Evolutionary conservation across 2,329 filamentous ascomycete genomes (phyloP), one percentile per base, ranked within the genome.

Genomic region (Xylariaceae sp.): DNA sequence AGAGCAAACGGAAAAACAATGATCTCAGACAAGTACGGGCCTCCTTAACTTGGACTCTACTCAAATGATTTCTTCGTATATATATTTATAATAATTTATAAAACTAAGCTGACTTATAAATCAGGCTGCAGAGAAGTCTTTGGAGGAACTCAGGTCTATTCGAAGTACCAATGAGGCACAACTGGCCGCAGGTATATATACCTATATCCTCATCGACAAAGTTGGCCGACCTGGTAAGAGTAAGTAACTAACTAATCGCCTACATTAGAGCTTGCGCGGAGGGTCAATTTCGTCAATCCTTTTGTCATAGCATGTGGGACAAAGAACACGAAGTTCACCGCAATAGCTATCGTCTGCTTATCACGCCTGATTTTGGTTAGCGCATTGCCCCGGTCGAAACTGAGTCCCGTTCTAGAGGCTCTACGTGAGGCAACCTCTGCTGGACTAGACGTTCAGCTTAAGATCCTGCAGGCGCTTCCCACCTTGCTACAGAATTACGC

Each of bases 281-380:
- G 87, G 64, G 82, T 89, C 55, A 87, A 89, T 70, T 98, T 99
- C 74, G 88, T 93, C 57, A 92, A 93, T 64, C 95, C 95, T 1
- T 98, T 99, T 70, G 84, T 99, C 61, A 88, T 98, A 70, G 93
- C 95, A 21, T 99, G 95, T 71, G 85, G 87, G 48, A 95, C 92
- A 61, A 91, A 89, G 65, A 96, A 96, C 82, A 83, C 88, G 61
- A 97, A 95, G 71, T 92, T 96, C 71, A 95, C 91, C 0, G 85
- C 86, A 47, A 95, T 93, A 65, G 93, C 91, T 37, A 89, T 96
- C 16, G 87, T 91, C 44, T 96, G 93, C 71, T 80, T 99, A 40
- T 93, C 98, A 71, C 85, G 93, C 47, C 84, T 99, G 55, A 91
- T 96, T 53, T 87, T 96, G 52, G 87, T 89, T 50, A 85, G 86